Evolutionary conservation across 2,329 filamentous ascomycete genomes (phyloP).

Genomic region (Massarina eburnea): DNA sequence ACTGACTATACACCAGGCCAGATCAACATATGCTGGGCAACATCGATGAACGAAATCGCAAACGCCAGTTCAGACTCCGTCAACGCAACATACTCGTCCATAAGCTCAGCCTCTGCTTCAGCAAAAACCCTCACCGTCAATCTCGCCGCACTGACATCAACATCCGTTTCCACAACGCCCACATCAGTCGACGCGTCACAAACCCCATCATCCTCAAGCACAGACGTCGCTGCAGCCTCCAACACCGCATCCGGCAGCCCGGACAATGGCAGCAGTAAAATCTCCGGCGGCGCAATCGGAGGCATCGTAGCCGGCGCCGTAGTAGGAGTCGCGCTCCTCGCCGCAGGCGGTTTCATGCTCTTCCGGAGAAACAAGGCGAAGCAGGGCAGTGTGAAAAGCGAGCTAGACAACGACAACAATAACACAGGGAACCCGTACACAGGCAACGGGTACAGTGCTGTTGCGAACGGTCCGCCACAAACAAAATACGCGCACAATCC

Average conservation of each 20-base stretch:
- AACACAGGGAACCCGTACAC: constrained; percentile 5
- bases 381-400: constrained; percentile 2
- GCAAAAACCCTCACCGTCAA: constrained; percentile 16
- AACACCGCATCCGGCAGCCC: not conserved
- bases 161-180: not conserved
- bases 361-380: constrained; percentile 6
- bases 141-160: constrained; percentile 6
- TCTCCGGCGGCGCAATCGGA: constrained; percentile 16
- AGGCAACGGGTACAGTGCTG: constrained; percentile 1
- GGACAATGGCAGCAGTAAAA: not conserved
- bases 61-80: constrained; percentile 10
- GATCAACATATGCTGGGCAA: constrained; percentile 30
- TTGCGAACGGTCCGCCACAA: not conserved
- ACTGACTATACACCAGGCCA: constrained; percentile 11
- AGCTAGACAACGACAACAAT: not conserved
- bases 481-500: constrained; percentile 10
- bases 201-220: not conserved
- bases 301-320: constrained; percentile 15
- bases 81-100: constrained; percentile 23
- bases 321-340: constrained; percentile 10
- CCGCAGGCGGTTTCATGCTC: constrained; percentile 9
- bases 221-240: not conserved
- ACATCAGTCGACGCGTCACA: not conserved
- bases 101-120: constrained; percentile 14
- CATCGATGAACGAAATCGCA: constrained; percentile 13